phyloP scores from a whole-genome alignment of 2,329 filamentous ascomycete species.

The Hirsutella rhossiliensis region DNA sequence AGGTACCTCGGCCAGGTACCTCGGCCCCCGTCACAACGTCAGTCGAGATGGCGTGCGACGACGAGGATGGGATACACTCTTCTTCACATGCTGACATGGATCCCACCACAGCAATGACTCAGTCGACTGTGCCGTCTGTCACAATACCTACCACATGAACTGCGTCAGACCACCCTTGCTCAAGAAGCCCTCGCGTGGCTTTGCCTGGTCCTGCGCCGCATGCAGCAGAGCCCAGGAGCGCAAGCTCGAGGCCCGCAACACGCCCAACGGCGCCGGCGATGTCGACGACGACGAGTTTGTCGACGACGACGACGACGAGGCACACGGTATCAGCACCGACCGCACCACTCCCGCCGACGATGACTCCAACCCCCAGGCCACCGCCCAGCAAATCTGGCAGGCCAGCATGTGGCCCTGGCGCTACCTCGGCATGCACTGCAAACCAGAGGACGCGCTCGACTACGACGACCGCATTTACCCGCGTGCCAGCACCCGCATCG shows the following conservation, averaged over 20 bases:
- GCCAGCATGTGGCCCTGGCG: constrained; percentile 94
- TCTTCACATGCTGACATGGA: constrained; percentile 8
- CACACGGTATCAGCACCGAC: constrained; percentile 41
- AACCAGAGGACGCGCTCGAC: constrained; percentile 87
- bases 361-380: constrained; percentile 47
- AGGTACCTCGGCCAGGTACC: neutral
- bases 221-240: constrained; percentile 94
- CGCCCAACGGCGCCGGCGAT: constrained; percentile 57
- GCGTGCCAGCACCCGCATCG: constrained; percentile 82
- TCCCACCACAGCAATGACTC: constrained; percentile 61
- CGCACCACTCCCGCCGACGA: constrained; percentile 53
- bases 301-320: constrained; percentile 62
- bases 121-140: constrained; percentile 91
- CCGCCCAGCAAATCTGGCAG: constrained; percentile 80
- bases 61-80: neutral
- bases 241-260: constrained; percentile 81
- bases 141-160: constrained; percentile 95
- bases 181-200: constrained; percentile 94
- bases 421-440: constrained; percentile 90
- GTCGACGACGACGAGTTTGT: constrained; percentile 50
- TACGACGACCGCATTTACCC: constrained; percentile 98
- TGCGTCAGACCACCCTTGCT: constrained; percentile 84
- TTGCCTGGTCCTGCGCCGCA: constrained; percentile 94
- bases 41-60: no score
- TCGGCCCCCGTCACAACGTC: neutral